These are phyloP conservation scores for Favolaschia claudopus DNA, from an alignment of 768 basidiomycete species.

Conservation along the genomic window DNA sequence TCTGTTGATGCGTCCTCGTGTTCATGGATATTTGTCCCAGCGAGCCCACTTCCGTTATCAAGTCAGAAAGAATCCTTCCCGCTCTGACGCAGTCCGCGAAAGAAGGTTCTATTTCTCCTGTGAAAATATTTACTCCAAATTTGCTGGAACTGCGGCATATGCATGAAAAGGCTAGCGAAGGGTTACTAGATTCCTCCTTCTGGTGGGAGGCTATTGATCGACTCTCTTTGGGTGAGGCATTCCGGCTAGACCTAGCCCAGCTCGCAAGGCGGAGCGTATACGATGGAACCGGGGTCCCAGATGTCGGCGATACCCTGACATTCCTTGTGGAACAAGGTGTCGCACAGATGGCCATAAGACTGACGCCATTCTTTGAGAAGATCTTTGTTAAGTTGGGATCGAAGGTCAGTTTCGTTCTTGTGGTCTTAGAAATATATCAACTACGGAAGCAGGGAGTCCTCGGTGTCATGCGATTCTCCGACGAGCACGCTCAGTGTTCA, in stretches of 20 bases:
- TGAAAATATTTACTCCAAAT: constrained; percentile 88
- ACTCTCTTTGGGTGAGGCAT: constrained; percentile 71
- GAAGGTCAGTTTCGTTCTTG: too few relatives aligned
- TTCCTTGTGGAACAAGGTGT: constrained; percentile 77
- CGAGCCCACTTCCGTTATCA: constrained; percentile 93
- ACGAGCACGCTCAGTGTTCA: constrained; percentile 47
- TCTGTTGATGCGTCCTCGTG: neutral
- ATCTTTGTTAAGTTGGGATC: constrained; percentile 90
- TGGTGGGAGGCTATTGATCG: constrained; percentile 76
- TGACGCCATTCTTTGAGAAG: constrained; percentile 86
- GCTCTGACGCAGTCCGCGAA: constrained; percentile 55
- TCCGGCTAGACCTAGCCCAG: constrained; percentile 69
- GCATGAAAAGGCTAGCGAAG: constrained; percentile 46
- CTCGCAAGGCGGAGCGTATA: constrained; percentile 57
- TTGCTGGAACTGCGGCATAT: constrained; percentile 74
- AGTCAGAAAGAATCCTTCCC: constrained; percentile 74
- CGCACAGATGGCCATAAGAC: constrained; percentile 80
- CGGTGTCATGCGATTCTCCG: constrained; percentile 62
- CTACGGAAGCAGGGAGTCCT: constrained; percentile 70
- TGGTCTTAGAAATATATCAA: too few relatives aligned
- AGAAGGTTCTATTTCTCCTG: constrained; percentile 45
- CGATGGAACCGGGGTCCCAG: constrained; percentile 34
- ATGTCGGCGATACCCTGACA: constrained; percentile 53
- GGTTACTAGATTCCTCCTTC: constrained; percentile 56
- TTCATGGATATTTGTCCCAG: constrained; percentile 44